phyloP scores from a whole-genome alignment of 176 grass and related monocot species.

The Oryza rufipogon region DNA sequence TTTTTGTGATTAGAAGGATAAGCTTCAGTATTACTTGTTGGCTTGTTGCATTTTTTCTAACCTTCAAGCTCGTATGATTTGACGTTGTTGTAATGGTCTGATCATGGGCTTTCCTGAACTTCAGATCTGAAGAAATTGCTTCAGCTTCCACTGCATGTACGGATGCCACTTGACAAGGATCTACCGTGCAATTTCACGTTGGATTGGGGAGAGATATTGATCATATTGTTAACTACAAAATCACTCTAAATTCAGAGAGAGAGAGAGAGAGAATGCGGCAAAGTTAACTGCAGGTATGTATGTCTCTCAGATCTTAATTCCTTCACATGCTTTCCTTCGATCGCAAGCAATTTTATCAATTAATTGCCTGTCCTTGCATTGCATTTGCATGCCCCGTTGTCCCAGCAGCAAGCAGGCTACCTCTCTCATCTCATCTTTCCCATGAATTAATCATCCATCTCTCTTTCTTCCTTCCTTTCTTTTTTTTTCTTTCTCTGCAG shows the following conservation, averaged over 20 bases:
- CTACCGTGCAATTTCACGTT: not conserved
- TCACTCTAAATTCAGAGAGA: too few species aligned
- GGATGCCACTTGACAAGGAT: not conserved
- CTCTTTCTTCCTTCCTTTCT: not conserved
- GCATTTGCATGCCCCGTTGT: slow-evolving; percentile 21
- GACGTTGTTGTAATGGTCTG: not conserved
- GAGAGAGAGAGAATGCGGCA: not conserved
- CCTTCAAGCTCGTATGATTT: not conserved
- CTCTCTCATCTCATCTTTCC: not conserved
- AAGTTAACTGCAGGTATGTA: not conserved
- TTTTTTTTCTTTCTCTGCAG: not conserved
- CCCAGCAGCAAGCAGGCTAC: not conserved
- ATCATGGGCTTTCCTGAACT: slow-evolving; percentile 75
- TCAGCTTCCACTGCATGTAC: not conserved
- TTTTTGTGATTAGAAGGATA: not conserved
- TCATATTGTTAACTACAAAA: too few species aligned
- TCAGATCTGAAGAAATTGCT: slow-evolving; percentile 24
- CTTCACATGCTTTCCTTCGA: slow-evolving; percentile 30
- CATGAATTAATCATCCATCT: not conserved
- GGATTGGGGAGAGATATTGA: too few species aligned
- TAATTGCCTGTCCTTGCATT: slow-evolving; percentile 6
- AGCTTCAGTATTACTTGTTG: not conserved
- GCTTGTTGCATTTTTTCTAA: not conserved
- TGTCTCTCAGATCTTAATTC: not conserved
- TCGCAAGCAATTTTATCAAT: slow-evolving; percentile 11